Conservation (phyloP, 257 asterid species). For the Cruciata laevipes region DNA sequence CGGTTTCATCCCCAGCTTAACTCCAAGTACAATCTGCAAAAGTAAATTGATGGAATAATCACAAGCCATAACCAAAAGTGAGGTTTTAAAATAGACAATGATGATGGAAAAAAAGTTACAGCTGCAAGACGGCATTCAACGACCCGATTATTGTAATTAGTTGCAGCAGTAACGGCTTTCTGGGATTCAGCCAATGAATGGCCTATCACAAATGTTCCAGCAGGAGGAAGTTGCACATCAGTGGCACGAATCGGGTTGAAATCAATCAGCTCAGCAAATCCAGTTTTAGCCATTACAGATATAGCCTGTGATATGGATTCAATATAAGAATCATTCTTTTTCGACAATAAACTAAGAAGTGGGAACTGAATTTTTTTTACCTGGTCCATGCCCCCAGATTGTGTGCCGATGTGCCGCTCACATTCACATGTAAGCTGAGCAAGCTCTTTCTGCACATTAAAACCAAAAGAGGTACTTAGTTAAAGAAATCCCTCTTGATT, state of each 20-base stretch:
- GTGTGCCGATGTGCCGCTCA: slow-evolving; percentile 95
- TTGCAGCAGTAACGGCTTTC: slow-evolving; percentile 94
- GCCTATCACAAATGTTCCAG: slow-evolving; percentile 81
- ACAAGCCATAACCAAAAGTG: no score
- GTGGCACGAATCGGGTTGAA: slow-evolving; percentile 88
- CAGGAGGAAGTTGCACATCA: slow-evolving; percentile 85
- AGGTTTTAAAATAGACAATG: neutral
- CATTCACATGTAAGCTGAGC: slow-evolving; percentile 96
- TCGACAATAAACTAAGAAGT: neutral
- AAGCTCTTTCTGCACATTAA: slow-evolving; percentile 68
- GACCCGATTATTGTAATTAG: slow-evolving; percentile 89
- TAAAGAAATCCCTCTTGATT: neutral
- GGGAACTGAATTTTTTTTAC: slow-evolving; percentile 31
- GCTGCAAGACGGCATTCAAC: slow-evolving; percentile 94
- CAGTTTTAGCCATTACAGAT: slow-evolving; percentile 88
- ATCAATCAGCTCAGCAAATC: slow-evolving; percentile 91
- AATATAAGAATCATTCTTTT: neutral
- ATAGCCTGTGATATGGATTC: slow-evolving; percentile 56
- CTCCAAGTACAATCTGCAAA: slow-evolving; percentile 69
- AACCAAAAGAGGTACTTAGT: neutral
- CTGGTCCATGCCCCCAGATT: slow-evolving; percentile 99
- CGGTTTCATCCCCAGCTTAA: slow-evolving; percentile 76
- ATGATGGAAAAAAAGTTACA: slow-evolving; percentile 38
- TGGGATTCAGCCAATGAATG: slow-evolving; percentile 92
- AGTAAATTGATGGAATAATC: neutral